phyloP scores from a whole-genome alignment of 2,329 filamentous ascomycete species.

The Colletotrichum noveboracense region DNA sequence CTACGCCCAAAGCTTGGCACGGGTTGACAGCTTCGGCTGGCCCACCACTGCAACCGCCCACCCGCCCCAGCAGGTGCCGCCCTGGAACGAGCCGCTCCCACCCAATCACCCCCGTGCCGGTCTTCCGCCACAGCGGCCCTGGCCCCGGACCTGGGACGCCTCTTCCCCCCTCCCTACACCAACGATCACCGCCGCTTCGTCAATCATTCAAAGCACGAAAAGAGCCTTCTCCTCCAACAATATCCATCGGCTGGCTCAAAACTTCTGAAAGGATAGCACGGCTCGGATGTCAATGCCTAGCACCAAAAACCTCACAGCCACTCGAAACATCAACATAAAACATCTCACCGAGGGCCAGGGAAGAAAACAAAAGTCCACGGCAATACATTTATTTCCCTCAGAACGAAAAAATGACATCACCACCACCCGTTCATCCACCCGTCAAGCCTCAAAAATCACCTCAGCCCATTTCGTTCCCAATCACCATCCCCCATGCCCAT shows the following conservation, averaged over 20 bases:
- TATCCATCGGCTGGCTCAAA: background rate
- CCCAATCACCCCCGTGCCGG: slow-evolving; percentile 15
- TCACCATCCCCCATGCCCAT: background rate
- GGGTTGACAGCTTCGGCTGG: slow-evolving; percentile 6
- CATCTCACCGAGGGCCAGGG: too few species aligned
- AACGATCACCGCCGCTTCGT: background rate
- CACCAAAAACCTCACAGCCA: background rate
- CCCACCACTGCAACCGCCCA: background rate
- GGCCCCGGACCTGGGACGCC: background rate
- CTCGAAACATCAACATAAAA: background rate
- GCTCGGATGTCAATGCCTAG: slow-evolving; percentile 1
- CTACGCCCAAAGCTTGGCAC: slow-evolving; percentile 19
- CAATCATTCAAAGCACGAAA: background rate
- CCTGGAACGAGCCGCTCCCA: background rate
- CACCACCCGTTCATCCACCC: background rate
- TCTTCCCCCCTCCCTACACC: background rate
- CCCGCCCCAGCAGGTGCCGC: background rate
- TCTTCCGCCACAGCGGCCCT: slow-evolving; percentile 1
- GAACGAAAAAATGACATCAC: slow-evolving; percentile 6
- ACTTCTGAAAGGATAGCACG: background rate
- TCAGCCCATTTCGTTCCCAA: background rate
- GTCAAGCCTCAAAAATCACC: background rate
- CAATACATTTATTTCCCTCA: background rate
- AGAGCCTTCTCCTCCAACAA: background rate
- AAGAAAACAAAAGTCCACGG: background rate